Conservation (phyloP, 306 rosid genomes). For the Arachis hypogaea region DNA sequence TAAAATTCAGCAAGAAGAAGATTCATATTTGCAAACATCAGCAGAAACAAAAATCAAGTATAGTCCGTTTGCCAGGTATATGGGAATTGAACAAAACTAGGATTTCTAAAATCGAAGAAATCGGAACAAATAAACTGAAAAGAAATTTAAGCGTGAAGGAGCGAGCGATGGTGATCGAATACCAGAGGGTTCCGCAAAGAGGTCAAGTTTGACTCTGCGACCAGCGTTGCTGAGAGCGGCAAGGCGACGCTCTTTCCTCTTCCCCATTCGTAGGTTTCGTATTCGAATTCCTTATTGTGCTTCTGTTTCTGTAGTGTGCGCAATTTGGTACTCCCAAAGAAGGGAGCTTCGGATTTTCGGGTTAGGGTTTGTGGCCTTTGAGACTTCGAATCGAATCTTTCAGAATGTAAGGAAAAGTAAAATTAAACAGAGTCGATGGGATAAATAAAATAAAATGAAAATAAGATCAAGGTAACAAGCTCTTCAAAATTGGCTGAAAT, state of each 20-base stretch:
- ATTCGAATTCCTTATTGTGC: not conserved
- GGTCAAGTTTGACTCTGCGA: slow-evolving; percentile 98
- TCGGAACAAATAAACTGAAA: not conserved
- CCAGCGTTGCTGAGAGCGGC: slow-evolving; percentile 86
- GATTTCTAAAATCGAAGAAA: not conserved
- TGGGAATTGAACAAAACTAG: slow-evolving; percentile 6
- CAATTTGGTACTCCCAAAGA: not conserved
- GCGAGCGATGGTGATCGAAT: not conserved
- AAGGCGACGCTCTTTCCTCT: slow-evolving; percentile 92
- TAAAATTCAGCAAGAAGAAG: not conserved
- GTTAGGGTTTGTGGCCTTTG: slow-evolving; percentile 47
- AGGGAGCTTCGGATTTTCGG: slow-evolving; percentile 25
- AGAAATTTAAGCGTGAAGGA: not conserved
- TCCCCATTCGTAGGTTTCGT: slow-evolving; percentile 67
- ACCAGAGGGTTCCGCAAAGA: slow-evolving; percentile 99
- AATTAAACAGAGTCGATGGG: too few relatives aligned
- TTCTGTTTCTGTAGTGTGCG: not conserved
- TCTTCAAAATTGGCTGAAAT: too few relatives aligned
- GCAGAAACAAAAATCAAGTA: not conserved
- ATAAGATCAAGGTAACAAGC: too few relatives aligned
- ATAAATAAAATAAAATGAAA: too few relatives aligned
- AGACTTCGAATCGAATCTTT: not conserved
- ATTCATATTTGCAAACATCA: not conserved
- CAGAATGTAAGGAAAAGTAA: not conserved
- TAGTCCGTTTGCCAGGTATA: not conserved